Base-by-base conservation (phyloP, 2,329 filamentous ascomycete genomes). In the Colletotrichum gloeosporioides region DNA sequence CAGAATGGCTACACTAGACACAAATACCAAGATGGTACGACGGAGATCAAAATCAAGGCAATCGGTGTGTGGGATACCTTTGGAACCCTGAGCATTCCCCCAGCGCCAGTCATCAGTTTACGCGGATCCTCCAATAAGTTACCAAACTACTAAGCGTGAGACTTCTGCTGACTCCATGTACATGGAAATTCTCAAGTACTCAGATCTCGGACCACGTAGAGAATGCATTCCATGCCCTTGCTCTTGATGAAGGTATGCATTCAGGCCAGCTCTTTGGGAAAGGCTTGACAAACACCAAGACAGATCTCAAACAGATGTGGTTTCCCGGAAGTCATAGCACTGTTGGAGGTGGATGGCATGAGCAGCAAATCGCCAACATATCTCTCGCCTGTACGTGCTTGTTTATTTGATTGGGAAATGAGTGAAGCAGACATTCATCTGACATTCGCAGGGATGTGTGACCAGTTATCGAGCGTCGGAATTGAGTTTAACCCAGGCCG, bases 261-360 rank as follows among this genome's bases (percentile, higher is more conserved):
- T 92, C 75, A 84, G 82, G 15, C 89, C 90, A 15, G 88, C 90
- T 4, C 82, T 92, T 2, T 92, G 89, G 90, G 88, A 90, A 79
- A 84, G 86, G n/a, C 83, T 82, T 10, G 81, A 82, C 0, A 80
- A 83, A 83, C 31, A 84, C 85, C 44, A 82, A 81, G 29, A 88
- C 87, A 3, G 85, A 89, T 73, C 82, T 90, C 65, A 84, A 87
- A 34, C 88, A 90, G 76, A 87, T 89, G 18, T 93, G 92, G 92
- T 95, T 95, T 80, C 92, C 93, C 0, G 93, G 93, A 9, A 91
- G 90, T 66, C 94, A 96, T 81, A 92, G 88, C 10, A 93, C 95
- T 78, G 90, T 94, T 61, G 93, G 93, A 8, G 93, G 93, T 31
- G 93, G 93, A 3, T 93, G 90, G 90, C 82, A 84, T 6, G 88